These are phyloP conservation scores for Candida oleophila DNA, from an alignment of 805 yeast species.

Conservation along the genomic window DNA sequence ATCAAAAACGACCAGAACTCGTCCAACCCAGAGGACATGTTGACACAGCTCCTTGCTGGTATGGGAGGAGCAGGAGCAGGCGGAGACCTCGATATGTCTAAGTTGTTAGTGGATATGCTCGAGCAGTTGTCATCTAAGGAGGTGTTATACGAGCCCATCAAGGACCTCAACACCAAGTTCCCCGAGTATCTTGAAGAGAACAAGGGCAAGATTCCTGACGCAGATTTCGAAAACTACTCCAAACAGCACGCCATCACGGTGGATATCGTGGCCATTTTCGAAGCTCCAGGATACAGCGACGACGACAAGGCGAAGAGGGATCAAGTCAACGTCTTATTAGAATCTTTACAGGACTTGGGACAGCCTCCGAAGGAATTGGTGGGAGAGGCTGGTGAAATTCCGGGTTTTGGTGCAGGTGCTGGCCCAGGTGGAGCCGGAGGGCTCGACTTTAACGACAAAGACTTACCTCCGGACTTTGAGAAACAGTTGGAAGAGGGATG, in stretches of 20 bases:
- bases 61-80: constrained; percentile 38
- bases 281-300: constrained; percentile 61
- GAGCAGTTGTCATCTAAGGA: constrained; percentile 82
- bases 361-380: constrained; percentile 78
- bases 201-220: constrained; percentile 40
- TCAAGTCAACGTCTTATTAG: constrained; percentile 57
- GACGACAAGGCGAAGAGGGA: constrained; percentile 42
- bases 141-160: constrained; percentile 83
- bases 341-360: constrained; percentile 70
- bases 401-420: constrained; percentile 37
- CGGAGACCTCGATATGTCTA: constrained; percentile 58
- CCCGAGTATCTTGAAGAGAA: constrained; percentile 67
- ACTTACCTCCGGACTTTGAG: constrained; percentile 52
- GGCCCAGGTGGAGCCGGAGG: constrained; percentile 25
- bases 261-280: constrained; percentile 65
- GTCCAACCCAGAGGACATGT: constrained; percentile 49
- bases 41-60: constrained; percentile 59
- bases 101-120: constrained; percentile 68
- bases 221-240: constrained; percentile 52
- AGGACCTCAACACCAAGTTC: constrained; percentile 71
- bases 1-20: constrained; percentile 45
- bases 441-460: constrained; percentile 48
- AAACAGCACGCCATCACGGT: constrained; percentile 62
- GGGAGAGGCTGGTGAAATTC: constrained; percentile 52
- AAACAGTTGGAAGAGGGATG: constrained; percentile 59